Base-by-base conservation (phyloP, 2,329 filamentous ascomycete genomes). In the Zasmidium citrigriseum region DNA sequence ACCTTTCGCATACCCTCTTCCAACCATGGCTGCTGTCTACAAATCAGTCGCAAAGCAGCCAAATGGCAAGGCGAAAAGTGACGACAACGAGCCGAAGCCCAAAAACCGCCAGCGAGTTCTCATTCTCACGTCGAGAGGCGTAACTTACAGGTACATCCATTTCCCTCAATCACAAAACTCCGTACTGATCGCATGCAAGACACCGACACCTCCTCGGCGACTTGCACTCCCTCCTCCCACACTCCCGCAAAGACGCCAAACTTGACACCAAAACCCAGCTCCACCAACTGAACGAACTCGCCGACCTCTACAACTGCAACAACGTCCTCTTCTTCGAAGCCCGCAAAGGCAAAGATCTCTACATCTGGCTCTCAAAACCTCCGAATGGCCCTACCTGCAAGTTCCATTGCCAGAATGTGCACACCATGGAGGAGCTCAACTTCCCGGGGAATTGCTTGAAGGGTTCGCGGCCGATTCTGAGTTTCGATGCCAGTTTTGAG, bases 401-500 rank as follows among this genome's bases (percentile, higher is more conserved):
- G 69, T 83, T 95, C 75, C 90, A 95, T 71, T 81, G 91, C 52
- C 90, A 95, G 52, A 75, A 75, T 57, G 60, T 97, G 71, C 93
- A 97, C 78, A 97, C 93, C 10, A 96, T 96, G 91, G 91, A 93
- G 71, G 95, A 99, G 76, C 82, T 99, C 34, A 91, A 96, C 72
- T 98, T 99, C 75, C 93, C 92, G 16, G 95, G 95, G 54, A 99
- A 99, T 80, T 97, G 93, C 74, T 80, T 98, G 61, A 97, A 96
- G 78, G 95, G 95, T 59, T 95, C 91, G 24, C 83, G 95, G 34
- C 93, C 95, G 1, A 82, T 99, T 41, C 86, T 99, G 57, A 95
- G 91, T 34, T 99, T 99, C 75, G 95, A 98, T 73, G 84, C 86
- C 54, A 85, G 86, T 18, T 99, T 99, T 77, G 70, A 74, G 25